Percentiles rank a stretch among this genome's conserved stretches.
phyloP scores from a whole-genome alignment of 78 protist genomes.

The Goniomonas avonlea region DNA sequence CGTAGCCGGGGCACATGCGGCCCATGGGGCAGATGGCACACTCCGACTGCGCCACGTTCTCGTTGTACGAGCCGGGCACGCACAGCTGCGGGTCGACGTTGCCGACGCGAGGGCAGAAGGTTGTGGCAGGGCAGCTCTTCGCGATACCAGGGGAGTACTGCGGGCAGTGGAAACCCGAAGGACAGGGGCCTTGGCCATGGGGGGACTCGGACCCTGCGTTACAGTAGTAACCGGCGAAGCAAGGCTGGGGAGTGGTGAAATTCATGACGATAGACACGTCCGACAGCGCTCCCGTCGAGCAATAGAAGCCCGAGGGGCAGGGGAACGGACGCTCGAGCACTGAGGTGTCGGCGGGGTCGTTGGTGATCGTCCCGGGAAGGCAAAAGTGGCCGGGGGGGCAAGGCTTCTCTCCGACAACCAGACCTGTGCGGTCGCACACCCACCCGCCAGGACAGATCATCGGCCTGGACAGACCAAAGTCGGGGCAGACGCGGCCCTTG shows the following conservation, averaged over 20 bases:
- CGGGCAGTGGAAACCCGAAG: constrained; percentile 20
- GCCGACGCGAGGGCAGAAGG: constrained; percentile 3
- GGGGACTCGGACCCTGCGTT: constrained; percentile 8
- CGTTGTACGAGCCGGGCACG: neutral
- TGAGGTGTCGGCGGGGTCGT: neutral
- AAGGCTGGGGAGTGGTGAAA: constrained; percentile 17
- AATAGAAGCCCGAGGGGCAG: neutral
- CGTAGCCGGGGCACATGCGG: neutral
- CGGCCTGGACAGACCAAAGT: constrained; percentile 6
- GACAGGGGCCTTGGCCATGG: constrained; percentile 22
- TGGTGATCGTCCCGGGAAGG: neutral
- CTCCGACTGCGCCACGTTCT: neutral
- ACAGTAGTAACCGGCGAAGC: constrained; percentile 3
- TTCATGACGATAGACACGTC: neutral
- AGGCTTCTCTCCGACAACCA: neutral
- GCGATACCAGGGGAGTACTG: neutral
- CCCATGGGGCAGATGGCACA: neutral
- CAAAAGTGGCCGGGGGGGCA: constrained; percentile 19
- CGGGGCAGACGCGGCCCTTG: neutral
- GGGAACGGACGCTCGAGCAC: neutral
- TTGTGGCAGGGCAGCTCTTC: neutral
- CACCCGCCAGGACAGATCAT: neutral
- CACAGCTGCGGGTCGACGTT: constrained; percentile 3
- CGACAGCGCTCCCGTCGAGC: neutral
- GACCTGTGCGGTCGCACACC: neutral